Base-by-base conservation (phyloP, 23 red algal species). In the Gracilaria domingensis region DNA sequence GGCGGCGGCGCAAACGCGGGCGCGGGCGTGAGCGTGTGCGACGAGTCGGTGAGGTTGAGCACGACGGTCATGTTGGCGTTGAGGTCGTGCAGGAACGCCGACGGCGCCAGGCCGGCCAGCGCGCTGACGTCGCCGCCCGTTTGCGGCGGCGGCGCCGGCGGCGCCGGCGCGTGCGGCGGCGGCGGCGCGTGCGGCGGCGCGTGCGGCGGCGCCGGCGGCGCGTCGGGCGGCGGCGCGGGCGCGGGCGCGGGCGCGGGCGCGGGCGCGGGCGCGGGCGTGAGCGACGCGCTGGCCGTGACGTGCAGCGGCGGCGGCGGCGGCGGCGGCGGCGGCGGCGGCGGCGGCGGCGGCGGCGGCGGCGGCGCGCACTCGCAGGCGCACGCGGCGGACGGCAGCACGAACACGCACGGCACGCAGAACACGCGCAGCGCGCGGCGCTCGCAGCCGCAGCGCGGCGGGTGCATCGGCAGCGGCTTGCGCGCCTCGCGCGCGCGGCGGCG, bases 21-120 rank as follows among this genome's bases (percentile, higher is more conserved):
- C 3, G 59, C 29, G 5, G 67, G 34, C 33, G 16, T 17, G 20
- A 73, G 33, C 33, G 67, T 0, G 23, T 42, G 35, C 4, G 35
- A 37, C 1, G 67, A 20, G 12, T 73, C 67, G 18, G 8, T 73
- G 35, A 73, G 38, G 44, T 73, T 73, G 17, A 73, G 38, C 38
- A 73, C 67, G 28, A 73, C 67, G 28, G 67, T 73, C 67, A 73
- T 73, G 38, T 73, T 73, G 35, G 67, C 67, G 24, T 73, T 73
- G 9, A 73, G 35, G 20, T 73, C 67, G 20, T 73, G 67, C 38
- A 73, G 35, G 20, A 73, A 40, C 4, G 67, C 42, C 11, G 67
- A 73, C 21, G 67, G 67, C 4, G 28, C 38, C 5, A 44, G 4
- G 24, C 35, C 24, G 20, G 67, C 42, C 12, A 37, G 67, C 33